A percentile compares a stretch with the other conserved stretches of the same genome.
phyloP scores from a whole-genome alignment of 2,329 filamentous ascomycete genomes.

The Aspergillus fijiensis region DNA sequence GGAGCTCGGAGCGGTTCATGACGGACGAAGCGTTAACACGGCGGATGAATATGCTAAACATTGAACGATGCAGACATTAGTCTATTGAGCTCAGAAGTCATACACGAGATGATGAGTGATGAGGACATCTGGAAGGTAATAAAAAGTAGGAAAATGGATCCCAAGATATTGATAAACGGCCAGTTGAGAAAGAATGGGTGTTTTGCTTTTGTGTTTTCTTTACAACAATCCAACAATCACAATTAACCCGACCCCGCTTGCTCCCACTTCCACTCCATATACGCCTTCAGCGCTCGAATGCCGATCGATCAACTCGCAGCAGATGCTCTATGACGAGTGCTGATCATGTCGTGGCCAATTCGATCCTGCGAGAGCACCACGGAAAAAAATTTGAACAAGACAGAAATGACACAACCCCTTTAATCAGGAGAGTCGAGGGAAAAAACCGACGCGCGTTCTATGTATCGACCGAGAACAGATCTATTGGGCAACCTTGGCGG shows the following conservation, averaged over 20 bases:
- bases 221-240: conserved; percentile 7
- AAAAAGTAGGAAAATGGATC: background rate
- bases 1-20: no score
- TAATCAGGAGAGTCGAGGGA: conserved; percentile 1
- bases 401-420: conserved; percentile 10
- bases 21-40: no score
- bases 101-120: background rate
- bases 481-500: conserved; percentile 44
- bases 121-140: background rate
- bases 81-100: background rate
- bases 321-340: conserved; percentile 9
- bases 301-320: conserved; percentile 1
- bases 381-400: conserved; percentile 11
- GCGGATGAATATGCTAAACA: no score
- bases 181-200: background rate
- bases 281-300: conserved; percentile 4
- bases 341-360: conserved; percentile 20
- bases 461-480: conserved; percentile 16
- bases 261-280: background rate
- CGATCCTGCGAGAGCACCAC: conserved; percentile 28
- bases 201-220: background rate
- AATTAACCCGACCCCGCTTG: background rate
- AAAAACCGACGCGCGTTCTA: conserved; percentile 16
- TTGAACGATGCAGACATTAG: background rate
- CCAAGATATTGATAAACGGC: background rate